These are phyloP conservation scores for Amylostereum areolatum DNA, from an alignment of 1,284 basidiomycete genomes.

Conservation along the genomic window DNA sequence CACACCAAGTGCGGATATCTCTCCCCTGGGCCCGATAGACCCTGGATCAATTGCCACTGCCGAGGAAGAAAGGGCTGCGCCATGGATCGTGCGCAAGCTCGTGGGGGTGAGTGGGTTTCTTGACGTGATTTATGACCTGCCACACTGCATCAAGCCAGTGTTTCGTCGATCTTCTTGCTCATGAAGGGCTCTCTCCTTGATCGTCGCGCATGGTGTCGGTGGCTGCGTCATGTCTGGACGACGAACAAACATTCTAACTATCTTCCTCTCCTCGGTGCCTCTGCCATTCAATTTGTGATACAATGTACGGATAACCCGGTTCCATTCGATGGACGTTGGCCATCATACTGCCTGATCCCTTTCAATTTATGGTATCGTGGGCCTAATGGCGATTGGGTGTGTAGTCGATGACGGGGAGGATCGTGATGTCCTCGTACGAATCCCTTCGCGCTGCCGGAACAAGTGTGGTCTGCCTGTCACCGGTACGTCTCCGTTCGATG, in stretches of 20 bases:
- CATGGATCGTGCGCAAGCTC: conserved; percentile 61
- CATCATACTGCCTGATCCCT: too few relatives aligned
- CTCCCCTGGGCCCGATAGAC: conserved; percentile 49
- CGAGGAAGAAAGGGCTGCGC: conserved; percentile 51
- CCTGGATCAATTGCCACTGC: conserved; percentile 36
- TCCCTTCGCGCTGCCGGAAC: conserved; percentile 55
- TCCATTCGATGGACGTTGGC: too few relatives aligned
- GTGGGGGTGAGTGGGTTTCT: conserved; percentile 43
- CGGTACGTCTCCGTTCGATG: conserved; percentile 30
- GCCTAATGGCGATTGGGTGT: conserved; percentile 5
- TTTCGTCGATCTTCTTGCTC: background rate
- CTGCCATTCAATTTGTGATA: too few relatives aligned
- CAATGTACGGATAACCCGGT: too few relatives aligned
- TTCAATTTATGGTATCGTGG: too few relatives aligned
- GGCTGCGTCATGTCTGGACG: too few relatives aligned
- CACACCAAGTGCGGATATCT: too few relatives aligned
- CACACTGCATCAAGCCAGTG: conserved; percentile 4
- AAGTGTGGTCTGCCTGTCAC: conserved; percentile 54
- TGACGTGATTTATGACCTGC: too few relatives aligned
- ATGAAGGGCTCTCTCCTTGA: too few relatives aligned
- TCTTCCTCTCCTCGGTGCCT: too few relatives aligned
- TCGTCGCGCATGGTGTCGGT: too few relatives aligned
- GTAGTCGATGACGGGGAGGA: conserved; percentile 59
- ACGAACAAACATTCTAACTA: too few relatives aligned
- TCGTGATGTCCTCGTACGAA: conserved; percentile 63